These are phyloP conservation scores for Brassica cretica DNA, from an alignment of 345 rosid species.

Conservation along the genomic window DNA sequence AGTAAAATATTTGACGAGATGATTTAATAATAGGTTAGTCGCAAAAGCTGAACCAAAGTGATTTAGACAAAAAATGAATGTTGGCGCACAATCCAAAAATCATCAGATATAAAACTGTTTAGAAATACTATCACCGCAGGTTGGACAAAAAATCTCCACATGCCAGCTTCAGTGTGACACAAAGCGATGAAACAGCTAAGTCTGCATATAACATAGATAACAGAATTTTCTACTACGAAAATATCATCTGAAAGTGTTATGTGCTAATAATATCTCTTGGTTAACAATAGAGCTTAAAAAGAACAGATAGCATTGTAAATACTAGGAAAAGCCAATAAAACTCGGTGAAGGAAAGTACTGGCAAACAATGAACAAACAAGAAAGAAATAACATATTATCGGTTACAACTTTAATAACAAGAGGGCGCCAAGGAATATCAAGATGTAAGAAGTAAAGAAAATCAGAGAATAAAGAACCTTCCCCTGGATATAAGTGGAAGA, in stretches of 20 bases:
- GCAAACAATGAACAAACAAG: constrained; percentile 7
- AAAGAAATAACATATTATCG: constrained; percentile 7
- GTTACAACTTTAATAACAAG: background rate
- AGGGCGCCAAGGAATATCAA: background rate
- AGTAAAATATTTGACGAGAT: background rate
- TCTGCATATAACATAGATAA: constrained; percentile 27
- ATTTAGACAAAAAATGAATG: background rate
- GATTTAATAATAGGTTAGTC: constrained; percentile 5
- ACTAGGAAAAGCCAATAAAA: background rate
- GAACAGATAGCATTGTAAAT: background rate
- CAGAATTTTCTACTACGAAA: background rate
- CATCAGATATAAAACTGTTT: constrained; percentile 4
- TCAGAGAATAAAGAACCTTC: background rate
- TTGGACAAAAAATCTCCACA: constrained; percentile 8
- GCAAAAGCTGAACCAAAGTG: constrained; percentile 2
- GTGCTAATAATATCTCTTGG: background rate
- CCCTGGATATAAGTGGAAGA: constrained; percentile 30
- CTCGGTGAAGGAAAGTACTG: background rate
- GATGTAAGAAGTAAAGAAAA: constrained; percentile 1
- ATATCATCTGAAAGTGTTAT: constrained; percentile 19
- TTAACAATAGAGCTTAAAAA: background rate
- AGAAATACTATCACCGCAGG: constrained; percentile 18
- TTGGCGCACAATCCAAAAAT: background rate
- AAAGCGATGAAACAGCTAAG: constrained; percentile 13
- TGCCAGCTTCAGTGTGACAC: constrained; percentile 13